phyloP scores from a whole-genome alignment of 1,139 yeast species.

The Pneumocystis carinii region DNA sequence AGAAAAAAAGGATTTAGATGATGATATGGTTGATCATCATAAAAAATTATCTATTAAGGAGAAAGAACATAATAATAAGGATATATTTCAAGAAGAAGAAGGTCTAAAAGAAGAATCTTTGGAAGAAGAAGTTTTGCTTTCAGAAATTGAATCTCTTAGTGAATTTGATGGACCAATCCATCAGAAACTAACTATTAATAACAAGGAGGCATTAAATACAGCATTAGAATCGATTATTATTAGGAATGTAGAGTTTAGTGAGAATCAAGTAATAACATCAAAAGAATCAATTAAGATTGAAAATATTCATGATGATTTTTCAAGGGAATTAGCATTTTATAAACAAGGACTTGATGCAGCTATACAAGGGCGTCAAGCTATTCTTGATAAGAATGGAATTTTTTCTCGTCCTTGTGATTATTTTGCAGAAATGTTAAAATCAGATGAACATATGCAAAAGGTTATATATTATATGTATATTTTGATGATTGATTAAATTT shows the following conservation, averaged over 20 bases:
- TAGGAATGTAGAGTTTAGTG: conserved; percentile 45
- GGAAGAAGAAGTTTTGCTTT: conserved; percentile 21
- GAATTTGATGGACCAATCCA: conserved; percentile 84
- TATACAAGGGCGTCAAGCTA: conserved; percentile 49
- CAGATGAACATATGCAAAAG: conserved; percentile 96
- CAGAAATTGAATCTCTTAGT: conserved; percentile 30
- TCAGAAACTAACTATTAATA: conserved; percentile 58
- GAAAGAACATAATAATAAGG: neutral
- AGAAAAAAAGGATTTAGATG: neutral
- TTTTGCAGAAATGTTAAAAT: conserved; percentile 96
- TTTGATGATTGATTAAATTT: conserved; percentile 13
- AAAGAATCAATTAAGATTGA: conserved; percentile 43
- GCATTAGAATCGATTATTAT: conserved; percentile 23
- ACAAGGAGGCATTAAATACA: conserved; percentile 26
- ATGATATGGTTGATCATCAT: neutral
- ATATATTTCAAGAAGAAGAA: conserved; percentile 17
- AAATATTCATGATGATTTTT: conserved; percentile 89
- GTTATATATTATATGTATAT: neutral
- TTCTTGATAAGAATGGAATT: conserved; percentile 41
- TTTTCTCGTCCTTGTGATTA: conserved; percentile 89
- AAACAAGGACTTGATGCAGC: conserved; percentile 88
- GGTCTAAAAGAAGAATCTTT: conserved; percentile 19
- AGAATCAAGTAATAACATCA: conserved; percentile 64
- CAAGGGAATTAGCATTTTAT: conserved; percentile 70
- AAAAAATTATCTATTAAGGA: neutral